Evolutionary conservation across 169 alveolate genomes (phyloP), one percentile per base, ranked within the genome.

Genomic region (Cardiosporidium cionae): DNA sequence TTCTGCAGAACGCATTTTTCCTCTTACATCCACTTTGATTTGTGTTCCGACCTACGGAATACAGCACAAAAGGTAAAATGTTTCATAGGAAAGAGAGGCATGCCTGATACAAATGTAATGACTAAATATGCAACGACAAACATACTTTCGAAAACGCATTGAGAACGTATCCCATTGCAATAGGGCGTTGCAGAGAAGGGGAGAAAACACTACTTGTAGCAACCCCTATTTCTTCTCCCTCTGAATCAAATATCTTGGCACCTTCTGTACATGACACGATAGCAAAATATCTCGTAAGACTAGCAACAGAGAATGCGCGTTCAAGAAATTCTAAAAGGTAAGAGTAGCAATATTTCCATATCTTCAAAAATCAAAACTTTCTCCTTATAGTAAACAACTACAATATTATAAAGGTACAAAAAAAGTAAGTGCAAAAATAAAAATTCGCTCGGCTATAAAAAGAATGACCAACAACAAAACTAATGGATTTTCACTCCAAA

Each of bases 151-250:
- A 32, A 63, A 32, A 71, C 28, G 70, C 69, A n/a, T 65, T 58
- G 2, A 81, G 37, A 6, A 89, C 79, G 65, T 81, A 87, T 4
- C 84, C 87, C 91, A 87, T 82, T n/a, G 90, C 94, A 35, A 90
- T 71, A 4, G 79, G 74, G 32, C 85, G 71, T 52, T 78, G 72
- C 3, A 88, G 76, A 1, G 84, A 67, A 1, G 95, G 95, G n/a
- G 88, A 70, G 63, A 72, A 85, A 16, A 84, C 70, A 32, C 94
- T 92, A 71, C 89, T 75, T 7, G 90, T 78, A 31, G 88, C 93
- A 23, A 32, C 25, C 2, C 95, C 95, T n/a, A 86, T 73, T 32
- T 72, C 53, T n/a, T 85, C 63, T 22, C 74, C 87, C 3, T 73
- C 86, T 23, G 36, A 75, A 4, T 23, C 6, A 25, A 2, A 16